These are phyloP conservation scores for Gossypioides kirkii DNA, from an alignment of 345 rosid species.

Conservation along the genomic window DNA sequence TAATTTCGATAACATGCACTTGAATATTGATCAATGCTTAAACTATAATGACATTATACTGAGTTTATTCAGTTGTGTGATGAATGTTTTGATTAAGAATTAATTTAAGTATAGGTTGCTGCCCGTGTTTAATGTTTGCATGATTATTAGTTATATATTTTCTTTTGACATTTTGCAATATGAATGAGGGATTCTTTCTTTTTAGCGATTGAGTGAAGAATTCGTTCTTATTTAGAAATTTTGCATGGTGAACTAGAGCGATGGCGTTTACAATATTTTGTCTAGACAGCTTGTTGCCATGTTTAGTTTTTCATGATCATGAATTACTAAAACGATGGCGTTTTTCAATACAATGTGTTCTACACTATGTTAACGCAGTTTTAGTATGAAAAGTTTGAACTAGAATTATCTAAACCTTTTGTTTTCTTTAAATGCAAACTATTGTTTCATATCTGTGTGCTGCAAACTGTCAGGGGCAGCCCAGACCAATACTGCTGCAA, in stretches of 20 bases:
- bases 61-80: neutral
- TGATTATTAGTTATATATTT: neutral
- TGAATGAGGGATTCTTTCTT: neutral
- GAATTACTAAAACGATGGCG: neutral
- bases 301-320: neutral
- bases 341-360: neutral
- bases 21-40: conserved; percentile 1
- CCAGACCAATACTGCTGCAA: conserved; percentile 47
- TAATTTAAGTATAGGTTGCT: neutral
- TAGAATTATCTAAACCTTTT: conserved; percentile 3
- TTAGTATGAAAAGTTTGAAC: neutral
- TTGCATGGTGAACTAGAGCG: neutral
- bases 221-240: neutral
- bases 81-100: neutral
- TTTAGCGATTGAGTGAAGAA: too few species aligned
- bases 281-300: neutral
- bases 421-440: conserved; percentile 1
- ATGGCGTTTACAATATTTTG: neutral
- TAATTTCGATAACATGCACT: neutral
- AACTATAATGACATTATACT: neutral
- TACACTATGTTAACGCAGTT: neutral
- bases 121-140: neutral
- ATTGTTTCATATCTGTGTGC: neutral
- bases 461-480: conserved; percentile 32
- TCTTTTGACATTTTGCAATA: neutral